A percentile compares a stretch with the other conserved stretches of the same genome.
phyloP scores from a whole-genome alignment of 2,329 filamentous ascomycete genomes.

The Dothistroma pini region DNA sequence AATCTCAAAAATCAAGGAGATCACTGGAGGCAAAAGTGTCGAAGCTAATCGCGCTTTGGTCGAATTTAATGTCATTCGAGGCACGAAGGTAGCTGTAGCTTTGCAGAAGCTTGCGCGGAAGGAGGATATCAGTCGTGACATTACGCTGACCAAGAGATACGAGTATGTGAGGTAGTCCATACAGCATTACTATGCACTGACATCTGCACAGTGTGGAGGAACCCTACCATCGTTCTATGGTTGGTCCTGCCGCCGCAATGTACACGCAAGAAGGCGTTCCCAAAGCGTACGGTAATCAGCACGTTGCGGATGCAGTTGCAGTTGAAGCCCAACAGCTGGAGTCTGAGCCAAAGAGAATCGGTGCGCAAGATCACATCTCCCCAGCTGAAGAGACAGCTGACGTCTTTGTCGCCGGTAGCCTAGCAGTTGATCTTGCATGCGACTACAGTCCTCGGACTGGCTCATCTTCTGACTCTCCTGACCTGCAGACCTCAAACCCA shows the following conservation, averaged over 20 bases:
- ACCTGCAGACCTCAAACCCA: slow-evolving; percentile 79
- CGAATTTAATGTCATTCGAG: slow-evolving; percentile 62
- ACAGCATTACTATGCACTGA: not conserved
- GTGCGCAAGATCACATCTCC: not conserved
- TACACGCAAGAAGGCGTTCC: slow-evolving; percentile 16
- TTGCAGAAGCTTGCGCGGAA: slow-evolving; percentile 52
- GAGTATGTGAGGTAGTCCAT: slow-evolving; percentile 5
- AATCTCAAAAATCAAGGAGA: slow-evolving; percentile 70
- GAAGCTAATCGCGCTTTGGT: slow-evolving; percentile 69
- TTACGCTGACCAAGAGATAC: not conserved
- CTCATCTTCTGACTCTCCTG: slow-evolving; percentile 43
- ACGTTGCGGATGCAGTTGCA: slow-evolving; percentile 1
- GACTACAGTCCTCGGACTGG: slow-evolving; percentile 27
- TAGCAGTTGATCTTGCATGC: slow-evolving; percentile 52
- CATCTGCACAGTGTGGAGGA: not conserved
- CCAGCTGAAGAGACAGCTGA: slow-evolving; percentile 44
- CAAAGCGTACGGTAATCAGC: not conserved
- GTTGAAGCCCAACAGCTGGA: not conserved
- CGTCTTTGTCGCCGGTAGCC: slow-evolving; percentile 86
- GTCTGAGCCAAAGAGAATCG: not conserved
- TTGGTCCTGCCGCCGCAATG: slow-evolving; percentile 16
- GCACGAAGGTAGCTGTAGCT: slow-evolving; percentile 62
- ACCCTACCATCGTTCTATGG: slow-evolving; percentile 2
- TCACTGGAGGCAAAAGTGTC: slow-evolving; percentile 69
- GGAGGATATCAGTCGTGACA: slow-evolving; percentile 2